Base-by-base conservation (phyloP, 2,329 filamentous ascomycete species). In the Thielaviopsis cerberus region DNA sequence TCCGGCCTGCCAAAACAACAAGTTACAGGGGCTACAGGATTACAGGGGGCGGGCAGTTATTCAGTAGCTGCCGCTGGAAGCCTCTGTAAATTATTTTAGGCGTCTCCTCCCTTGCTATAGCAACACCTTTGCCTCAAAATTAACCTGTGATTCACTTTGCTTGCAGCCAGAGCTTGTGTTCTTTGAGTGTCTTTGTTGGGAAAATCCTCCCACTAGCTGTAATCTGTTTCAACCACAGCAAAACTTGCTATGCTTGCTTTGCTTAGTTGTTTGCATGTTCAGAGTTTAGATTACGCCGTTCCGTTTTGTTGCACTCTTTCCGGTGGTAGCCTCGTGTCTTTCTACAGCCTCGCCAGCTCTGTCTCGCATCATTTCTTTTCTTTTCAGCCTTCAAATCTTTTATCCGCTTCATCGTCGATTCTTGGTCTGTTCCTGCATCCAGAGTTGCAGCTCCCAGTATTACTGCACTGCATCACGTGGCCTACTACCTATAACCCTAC, bases 371-470 rank as follows among this genome's bases (percentile, higher is more conserved):
- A 4, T 20, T n/a, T 48, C n/a, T n/a, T 48, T n/a, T 48, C 3
- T 45, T n/a, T n/a, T n/a, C n/a, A n/a, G n/a, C n/a, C n/a, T n/a
- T 48, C 2, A 4, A 4, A 2, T 48, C n/a, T n/a, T 48, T n/a
- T 48, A 1, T 45, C 27, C 24, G n/a, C 53, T 54, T 27, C 55
- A 52, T 24, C 37, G 23, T 45, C 34, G 4, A 48, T 48, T 22
- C 41, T 48, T 52, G 34, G 15, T 53, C 22, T 20, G 56, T 57
- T 57, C 51, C 56, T 57, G 56, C 30, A 57, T 57, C 51, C 34
- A 57, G 51, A 57, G 56, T 48, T 53, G 25, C 34, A 57, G 50
- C 50, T 52, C 48, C 10, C n/a, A n/a, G n/a, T n/a, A n/a, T n/a
- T n/a, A n/a, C n/a, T n/a, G n/a, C n/a, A n/a, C 37, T 45, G 37